Base-by-base conservation (phyloP, 192 early-diverging fungal genomes). In the Linnemannia exigua region DNA sequence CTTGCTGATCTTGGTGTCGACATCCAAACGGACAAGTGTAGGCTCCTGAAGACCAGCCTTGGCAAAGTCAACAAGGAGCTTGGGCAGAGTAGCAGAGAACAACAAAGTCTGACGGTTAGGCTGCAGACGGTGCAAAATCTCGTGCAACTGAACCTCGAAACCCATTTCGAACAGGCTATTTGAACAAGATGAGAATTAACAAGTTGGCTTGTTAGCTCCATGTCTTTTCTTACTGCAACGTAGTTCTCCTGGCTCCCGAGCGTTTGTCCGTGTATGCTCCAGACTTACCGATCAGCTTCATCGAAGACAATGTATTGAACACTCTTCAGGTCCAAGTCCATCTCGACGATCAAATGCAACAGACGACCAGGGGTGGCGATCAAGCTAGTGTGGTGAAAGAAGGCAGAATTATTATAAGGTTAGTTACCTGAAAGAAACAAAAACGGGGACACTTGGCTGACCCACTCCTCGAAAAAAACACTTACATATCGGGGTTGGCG, bases 241-340 rank as follows among this genome's bases (percentile, higher is more conserved):
- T 15, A 63, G 58, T 3, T 12, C 14, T 63, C 28, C 58, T 15
- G 12, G 12, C 8, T 54, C n/a, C 20, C 37, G 33, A 69, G 7
- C 38, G 5, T 25, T 72, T 3, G 12, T n/a, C 12, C 20, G 9
- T 70, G 16, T 36, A 17, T 41, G 16, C 19, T 31, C 25, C 28
- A 68, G 31, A 50, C 87, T 69, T 87, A 93, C 90, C 98, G 93
- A 92, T 99, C 98, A n/a, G 98, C 98, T 84, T 99, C 98, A 87
- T 99, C 97, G 92, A 99, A 99, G 0, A 99, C 98, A 88, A 99
- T 93, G 87, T 97, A 97, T 87, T 99, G 96, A 37, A 99, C 94
- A 8, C 94, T 96, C 74, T 92, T 93, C 70, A 99, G 80, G 75
- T 97, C 96, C 67, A 98, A 83, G 38, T 95, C 92, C 95, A 97